Evolutionary conservation across 768 basidiomycete genomes (phyloP).

Genomic region (Leccinum barrowsii): DNA sequence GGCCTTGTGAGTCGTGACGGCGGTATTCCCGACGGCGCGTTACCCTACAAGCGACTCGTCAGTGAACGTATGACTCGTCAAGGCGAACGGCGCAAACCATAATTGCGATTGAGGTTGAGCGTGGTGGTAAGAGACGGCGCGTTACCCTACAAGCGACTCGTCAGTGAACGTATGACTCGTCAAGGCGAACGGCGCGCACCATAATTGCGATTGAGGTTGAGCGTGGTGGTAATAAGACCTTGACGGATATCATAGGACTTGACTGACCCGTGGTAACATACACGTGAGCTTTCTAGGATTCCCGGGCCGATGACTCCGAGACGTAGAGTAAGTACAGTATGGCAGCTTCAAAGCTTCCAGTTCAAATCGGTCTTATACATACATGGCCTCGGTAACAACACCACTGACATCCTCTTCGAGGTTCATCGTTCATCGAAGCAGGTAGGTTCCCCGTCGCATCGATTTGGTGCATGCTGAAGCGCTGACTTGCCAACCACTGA

Average conservation of each 20-base stretch:
- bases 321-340: not conserved
- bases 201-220: constrained; percentile 15
- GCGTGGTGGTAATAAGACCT: not conserved
- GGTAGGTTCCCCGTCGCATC: constrained; percentile 38
- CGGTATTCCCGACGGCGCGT: constrained; percentile 62
- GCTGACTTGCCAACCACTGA: constrained; percentile 38
- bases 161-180: not conserved
- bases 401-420: constrained; percentile 63
- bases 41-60: constrained; percentile 50
- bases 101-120: too few relatives aligned
- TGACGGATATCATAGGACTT: constrained; percentile 35
- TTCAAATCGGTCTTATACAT: not conserved
- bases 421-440: constrained; percentile 62
- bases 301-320: not conserved
- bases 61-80: not conserved
- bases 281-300: constrained; percentile 15
- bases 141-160: too few relatives aligned
- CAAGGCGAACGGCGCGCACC: constrained; percentile 15
- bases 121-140: too few relatives aligned
- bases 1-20: constrained; percentile 26
- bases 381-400: constrained; percentile 33
- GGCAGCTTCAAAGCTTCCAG: too few relatives aligned
- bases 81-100: too few relatives aligned
- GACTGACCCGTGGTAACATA: constrained; percentile 19
- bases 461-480: not conserved